Evolutionary conservation across 164 flowering plant genomes (phyloP).

Genomic region (Vitis cinerea): DNA sequence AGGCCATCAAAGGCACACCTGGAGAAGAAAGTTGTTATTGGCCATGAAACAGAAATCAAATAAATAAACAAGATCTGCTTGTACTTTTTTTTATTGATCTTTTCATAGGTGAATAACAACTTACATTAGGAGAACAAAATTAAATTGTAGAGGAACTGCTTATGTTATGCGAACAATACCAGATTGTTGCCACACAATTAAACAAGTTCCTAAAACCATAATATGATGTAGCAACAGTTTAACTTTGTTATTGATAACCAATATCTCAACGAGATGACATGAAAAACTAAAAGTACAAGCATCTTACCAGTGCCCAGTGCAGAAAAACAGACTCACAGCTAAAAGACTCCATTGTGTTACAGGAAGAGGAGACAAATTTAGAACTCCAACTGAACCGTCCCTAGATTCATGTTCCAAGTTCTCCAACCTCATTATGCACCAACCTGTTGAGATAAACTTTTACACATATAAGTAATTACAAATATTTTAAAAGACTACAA

Average conservation of each 20-base stretch:
- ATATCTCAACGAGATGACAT: background rate
- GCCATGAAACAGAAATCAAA: background rate
- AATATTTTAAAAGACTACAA: background rate
- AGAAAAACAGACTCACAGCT: slow-evolving; percentile 81
- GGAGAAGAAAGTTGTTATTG: slow-evolving; percentile 11
- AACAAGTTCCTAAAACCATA: background rate
- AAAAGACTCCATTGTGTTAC: slow-evolving; percentile 86
- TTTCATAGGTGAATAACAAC: too few species aligned
- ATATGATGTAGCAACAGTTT: background rate
- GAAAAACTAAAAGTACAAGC: background rate
- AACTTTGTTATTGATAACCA: background rate
- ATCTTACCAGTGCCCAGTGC: slow-evolving; percentile 88
- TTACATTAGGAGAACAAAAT: background rate
- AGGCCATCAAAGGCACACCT: slow-evolving; percentile 99
- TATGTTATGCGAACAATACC: background rate
- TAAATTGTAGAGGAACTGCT: background rate
- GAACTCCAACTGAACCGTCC: slow-evolving; percentile 19
- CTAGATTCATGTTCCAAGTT: slow-evolving; percentile 30
- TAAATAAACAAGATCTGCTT: too few species aligned
- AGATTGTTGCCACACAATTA: background rate
- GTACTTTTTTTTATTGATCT: too few species aligned
- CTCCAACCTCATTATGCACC: slow-evolving; percentile 62
- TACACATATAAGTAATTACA: too few species aligned
- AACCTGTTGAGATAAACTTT: slow-evolving; percentile 44
- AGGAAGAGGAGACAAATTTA: slow-evolving; percentile 40